Conservation (phyloP, 2,329 filamentous ascomycete species). For the Karstenula rhodostoma region DNA sequence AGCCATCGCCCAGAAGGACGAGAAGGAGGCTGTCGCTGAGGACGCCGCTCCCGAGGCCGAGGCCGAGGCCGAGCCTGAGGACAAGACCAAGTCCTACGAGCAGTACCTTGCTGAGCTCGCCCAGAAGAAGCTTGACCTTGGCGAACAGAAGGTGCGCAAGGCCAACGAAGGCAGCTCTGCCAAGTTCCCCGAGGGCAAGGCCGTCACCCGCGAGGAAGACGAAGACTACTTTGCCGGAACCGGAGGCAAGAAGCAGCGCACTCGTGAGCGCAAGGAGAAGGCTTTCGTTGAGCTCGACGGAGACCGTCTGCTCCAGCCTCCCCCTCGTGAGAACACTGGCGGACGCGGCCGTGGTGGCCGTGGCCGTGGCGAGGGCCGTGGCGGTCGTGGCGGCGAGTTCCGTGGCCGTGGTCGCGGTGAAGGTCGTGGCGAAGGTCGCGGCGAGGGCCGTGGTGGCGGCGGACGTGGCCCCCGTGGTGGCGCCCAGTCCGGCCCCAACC, state of each 20-base stretch:
- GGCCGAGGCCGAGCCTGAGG: constrained; percentile 69
- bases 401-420: constrained; percentile 62
- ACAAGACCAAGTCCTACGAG: constrained; percentile 88
- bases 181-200: constrained; percentile 91
- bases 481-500: constrained; percentile 54
- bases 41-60: constrained; percentile 53
- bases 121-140: constrained; percentile 78
- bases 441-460: constrained; percentile 52
- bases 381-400: constrained; percentile 57
- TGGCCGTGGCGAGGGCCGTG: constrained; percentile 62
- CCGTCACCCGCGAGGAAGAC: constrained; percentile 61
- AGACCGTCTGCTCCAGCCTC: constrained; percentile 61
- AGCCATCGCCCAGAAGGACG: constrained; percentile 84
- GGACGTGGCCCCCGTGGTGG: constrained; percentile 58
- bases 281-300: constrained; percentile 87
- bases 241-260: constrained; percentile 78
- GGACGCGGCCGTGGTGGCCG: constrained; percentile 51
- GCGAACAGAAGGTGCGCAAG: constrained; percentile 77
- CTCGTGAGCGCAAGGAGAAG: constrained; percentile 94
- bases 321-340: constrained; percentile 58
- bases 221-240: constrained; percentile 80
- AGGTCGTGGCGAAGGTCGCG: constrained; percentile 61
- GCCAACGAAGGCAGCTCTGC: constrained; percentile 94
- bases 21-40: constrained; percentile 66
- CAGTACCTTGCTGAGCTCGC: constrained; percentile 83